phyloP scores from a whole-genome alignment of 2,329 filamentous ascomycete genomes.

The Pseudogymnoascus sp. region DNA sequence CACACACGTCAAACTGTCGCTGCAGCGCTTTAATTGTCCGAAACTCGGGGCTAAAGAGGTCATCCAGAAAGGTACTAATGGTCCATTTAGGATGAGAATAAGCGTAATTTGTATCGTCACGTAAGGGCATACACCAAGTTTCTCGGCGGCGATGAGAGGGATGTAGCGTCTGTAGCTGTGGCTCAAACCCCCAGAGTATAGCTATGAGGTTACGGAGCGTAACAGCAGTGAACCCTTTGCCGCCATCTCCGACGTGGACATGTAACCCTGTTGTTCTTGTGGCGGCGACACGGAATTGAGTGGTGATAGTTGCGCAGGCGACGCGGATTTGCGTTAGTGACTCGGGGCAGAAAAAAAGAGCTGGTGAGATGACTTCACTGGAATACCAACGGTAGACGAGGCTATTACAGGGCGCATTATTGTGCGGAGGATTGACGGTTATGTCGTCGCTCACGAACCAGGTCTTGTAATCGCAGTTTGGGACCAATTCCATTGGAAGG shows the following conservation, averaged over 20 bases:
- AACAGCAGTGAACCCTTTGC: constrained; percentile 17
- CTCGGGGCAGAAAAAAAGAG: constrained; percentile 9
- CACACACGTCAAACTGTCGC: neutral
- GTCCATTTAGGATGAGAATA: neutral
- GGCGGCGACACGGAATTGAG: constrained; percentile 16
- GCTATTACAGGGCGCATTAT: neutral
- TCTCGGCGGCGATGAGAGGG: constrained; percentile 9
- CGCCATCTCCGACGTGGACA: constrained; percentile 26
- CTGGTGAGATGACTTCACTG: constrained; percentile 19
- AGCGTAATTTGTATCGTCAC: neutral
- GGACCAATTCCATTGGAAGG: neutral
- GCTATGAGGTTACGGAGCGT: constrained; percentile 25
- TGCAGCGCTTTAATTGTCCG: neutral
- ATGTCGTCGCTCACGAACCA: constrained; percentile 1
- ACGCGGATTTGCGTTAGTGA: constrained; percentile 12
- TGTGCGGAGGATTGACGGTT: neutral
- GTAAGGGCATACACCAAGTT: constrained; percentile 4
- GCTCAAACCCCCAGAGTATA: constrained; percentile 23
- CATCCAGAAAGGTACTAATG: neutral
- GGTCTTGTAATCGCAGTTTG: neutral
- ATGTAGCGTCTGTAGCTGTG: constrained; percentile 22
- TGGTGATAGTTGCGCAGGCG: constrained; percentile 10
- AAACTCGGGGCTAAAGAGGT: neutral
- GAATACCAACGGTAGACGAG: constrained; percentile 9
- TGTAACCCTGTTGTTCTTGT: constrained; percentile 23